Percentiles rank a stretch among this genome's conserved stretches.
phyloP scores from a whole-genome alignment of 345 rosid genomes.

The Populus simonii region DNA sequence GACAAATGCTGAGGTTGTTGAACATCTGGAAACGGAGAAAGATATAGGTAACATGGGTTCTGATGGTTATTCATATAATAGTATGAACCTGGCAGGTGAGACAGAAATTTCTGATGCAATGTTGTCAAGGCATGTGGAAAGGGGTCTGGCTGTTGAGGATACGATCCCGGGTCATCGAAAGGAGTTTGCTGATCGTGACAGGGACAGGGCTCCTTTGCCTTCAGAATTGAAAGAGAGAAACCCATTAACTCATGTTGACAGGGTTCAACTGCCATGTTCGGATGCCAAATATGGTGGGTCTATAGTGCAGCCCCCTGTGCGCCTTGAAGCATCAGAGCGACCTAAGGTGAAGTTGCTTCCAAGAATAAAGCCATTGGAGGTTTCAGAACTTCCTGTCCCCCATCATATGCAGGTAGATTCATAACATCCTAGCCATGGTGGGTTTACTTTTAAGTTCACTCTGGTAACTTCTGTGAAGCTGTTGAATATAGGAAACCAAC shows the following conservation, averaged over 20 bases:
- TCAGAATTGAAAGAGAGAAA: slow-evolving; percentile 46
- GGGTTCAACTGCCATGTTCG: slow-evolving; percentile 32
- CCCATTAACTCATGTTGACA: slow-evolving; percentile 22
- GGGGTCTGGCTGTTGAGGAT: slow-evolving; percentile 34
- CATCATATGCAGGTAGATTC: slow-evolving; percentile 45
- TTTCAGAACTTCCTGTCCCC: slow-evolving; percentile 33
- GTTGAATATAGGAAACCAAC: slow-evolving; percentile 33
- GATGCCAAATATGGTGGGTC: slow-evolving; percentile 40
- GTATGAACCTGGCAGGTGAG: slow-evolving; percentile 30
- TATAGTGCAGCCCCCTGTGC: slow-evolving; percentile 34
- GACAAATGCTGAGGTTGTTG: slow-evolving; percentile 48
- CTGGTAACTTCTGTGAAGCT: slow-evolving; percentile 7
- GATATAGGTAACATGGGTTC: slow-evolving; percentile 23
- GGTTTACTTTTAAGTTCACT: neutral
- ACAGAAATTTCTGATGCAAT: slow-evolving; percentile 32
- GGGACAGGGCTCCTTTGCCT: slow-evolving; percentile 24
- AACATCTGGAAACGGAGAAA: slow-evolving; percentile 40
- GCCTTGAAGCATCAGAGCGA: slow-evolving; percentile 49
- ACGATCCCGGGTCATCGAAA: slow-evolving; percentile 38
- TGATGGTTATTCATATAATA: slow-evolving; percentile 26
- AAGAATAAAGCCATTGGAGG: slow-evolving; percentile 59
- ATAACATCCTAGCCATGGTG: neutral
- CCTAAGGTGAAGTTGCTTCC: slow-evolving; percentile 71
- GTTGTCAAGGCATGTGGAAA: slow-evolving; percentile 38
- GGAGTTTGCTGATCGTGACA: slow-evolving; percentile 40